Conservation (phyloP, 768 basidiomycete genomes). For the Xerocomus brunneocitrinus region DNA sequence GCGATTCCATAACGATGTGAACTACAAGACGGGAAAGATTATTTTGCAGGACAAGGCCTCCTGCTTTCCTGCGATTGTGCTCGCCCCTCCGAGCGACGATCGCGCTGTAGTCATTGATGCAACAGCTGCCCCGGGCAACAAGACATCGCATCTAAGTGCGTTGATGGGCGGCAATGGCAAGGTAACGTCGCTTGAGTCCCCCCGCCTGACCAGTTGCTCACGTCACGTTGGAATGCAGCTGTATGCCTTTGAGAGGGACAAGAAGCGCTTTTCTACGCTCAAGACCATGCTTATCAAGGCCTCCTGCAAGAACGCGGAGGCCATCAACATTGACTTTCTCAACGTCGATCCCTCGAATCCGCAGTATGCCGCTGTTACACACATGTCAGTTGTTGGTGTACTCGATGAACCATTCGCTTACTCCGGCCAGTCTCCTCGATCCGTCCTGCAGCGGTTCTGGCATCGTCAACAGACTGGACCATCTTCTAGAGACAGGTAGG, state of each 20-base stretch:
- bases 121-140: conserved; percentile 96
- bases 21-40: conserved; percentile 74
- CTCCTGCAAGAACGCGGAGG: conserved; percentile 72
- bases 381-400: conserved; percentile 61
- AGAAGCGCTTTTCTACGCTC: conserved; percentile 75
- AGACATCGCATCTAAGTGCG: conserved; percentile 90
- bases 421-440: conserved; percentile 66
- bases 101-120: conserved; percentile 77
- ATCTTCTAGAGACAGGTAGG: conserved; percentile 72
- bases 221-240: conserved; percentile 40
- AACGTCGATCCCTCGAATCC: conserved; percentile 62
- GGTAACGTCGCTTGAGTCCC: conserved; percentile 35
- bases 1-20: conserved; percentile 64
- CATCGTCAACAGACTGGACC: conserved; percentile 84
- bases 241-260: conserved; percentile 87
- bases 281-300: conserved; percentile 83
- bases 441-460: conserved; percentile 96
- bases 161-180: conserved; percentile 80
- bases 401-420: neutral
- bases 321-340: conserved; percentile 81
- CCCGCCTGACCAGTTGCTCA: neutral
- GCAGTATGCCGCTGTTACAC: conserved; percentile 64
- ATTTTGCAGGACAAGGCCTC: conserved; percentile 98
- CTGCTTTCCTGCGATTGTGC: conserved; percentile 88
- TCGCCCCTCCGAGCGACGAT: conserved; percentile 60